Evolutionary conservation across 306 rosid species (phyloP), one percentile per base, ranked within the genome.

Genomic region (Rubus idaeus): DNA sequence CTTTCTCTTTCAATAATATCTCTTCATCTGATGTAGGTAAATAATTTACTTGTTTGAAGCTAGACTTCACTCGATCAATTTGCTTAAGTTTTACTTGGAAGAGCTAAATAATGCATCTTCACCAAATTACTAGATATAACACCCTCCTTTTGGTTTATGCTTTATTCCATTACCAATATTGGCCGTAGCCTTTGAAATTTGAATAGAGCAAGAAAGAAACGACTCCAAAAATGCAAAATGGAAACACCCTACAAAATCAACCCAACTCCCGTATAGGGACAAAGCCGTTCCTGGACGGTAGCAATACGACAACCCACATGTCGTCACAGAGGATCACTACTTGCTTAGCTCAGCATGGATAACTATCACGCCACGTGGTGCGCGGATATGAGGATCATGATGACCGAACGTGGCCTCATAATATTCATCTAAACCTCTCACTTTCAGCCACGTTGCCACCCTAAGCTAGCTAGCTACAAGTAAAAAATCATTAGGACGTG

Each of bases 241-340:
- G 35, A 30, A 30, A 30, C 35, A 30, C 35, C 35, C 35, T 30
- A 30, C 0, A 41, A 0, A 60, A 26, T 3, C 7, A 41, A 13
- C 68, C 77, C 26, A 70, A 35, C 8, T 3, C 10, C 67, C 70
- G 8, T 47, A 47, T 47, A 13, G 10, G 4, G 76, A 55, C 71
- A 35, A 78, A 49, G 77, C 71, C 73, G 57, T 42, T 71, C 40
- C 6, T 18, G 73, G 77, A 63, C 39, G 73, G 77, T 49, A 58
- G 17, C 52, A 55, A 42, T 8, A 18, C 52, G 57, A 55, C 80
- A 65, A 53, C 40, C 10, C 5, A 5, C 9, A n/a, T 47, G 75
- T 23, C 78, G 78, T 73, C 71, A 23, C 62, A 20, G 21, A 11
- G 14, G 70, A 45, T 39, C 63, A 1, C 55, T n/a, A 1, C 26